These are phyloP conservation scores for Fusarium sp. DNA, from an alignment of 2,329 filamentous ascomycete genomes.

Conservation along the genomic window DNA sequence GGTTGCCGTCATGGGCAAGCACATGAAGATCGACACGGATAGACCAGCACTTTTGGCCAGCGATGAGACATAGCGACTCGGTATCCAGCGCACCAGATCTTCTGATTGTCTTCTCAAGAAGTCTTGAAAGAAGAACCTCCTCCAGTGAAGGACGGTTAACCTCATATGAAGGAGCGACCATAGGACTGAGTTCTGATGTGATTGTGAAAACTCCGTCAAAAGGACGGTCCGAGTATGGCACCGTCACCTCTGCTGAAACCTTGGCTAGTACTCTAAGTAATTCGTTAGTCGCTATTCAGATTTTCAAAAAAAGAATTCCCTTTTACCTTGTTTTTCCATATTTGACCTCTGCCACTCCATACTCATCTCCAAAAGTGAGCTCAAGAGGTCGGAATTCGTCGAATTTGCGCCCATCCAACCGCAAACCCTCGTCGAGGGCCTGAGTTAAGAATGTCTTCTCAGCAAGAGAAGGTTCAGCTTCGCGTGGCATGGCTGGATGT, in stretches of 20 bases:
- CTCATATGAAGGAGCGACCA: constrained; percentile 92
- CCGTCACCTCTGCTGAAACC: constrained; percentile 88
- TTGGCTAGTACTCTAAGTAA: constrained; percentile 79
- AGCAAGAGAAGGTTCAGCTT: constrained; percentile 89
- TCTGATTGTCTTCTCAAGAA: constrained; percentile 94
- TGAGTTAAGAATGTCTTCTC: constrained; percentile 88
- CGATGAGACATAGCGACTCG: constrained; percentile 93
- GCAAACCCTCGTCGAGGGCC: constrained; percentile 82
- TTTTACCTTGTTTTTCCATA: constrained; percentile 88
- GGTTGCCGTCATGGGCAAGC: constrained; percentile 88
- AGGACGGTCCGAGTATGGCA: constrained; percentile 87
- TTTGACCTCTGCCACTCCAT: constrained; percentile 87
- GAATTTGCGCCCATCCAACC: constrained; percentile 84
- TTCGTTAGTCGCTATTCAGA: constrained; percentile 18
- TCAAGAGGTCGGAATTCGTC: constrained; percentile 84
- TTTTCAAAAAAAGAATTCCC: background rate
- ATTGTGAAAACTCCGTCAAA: constrained; percentile 98
- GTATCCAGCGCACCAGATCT: constrained; percentile 93
- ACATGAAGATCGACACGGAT: constrained; percentile 93
- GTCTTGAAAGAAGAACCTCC: constrained; percentile 86
- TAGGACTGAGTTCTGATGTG: constrained; percentile 88
- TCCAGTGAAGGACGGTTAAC: constrained; percentile 84
- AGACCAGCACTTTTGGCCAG: constrained; percentile 91
- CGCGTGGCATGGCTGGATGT: constrained; percentile 79
- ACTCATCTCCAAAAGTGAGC: constrained; percentile 88